Evolutionary conservation across 345 rosid species (phyloP).

Genomic region (Balakata baccata): DNA sequence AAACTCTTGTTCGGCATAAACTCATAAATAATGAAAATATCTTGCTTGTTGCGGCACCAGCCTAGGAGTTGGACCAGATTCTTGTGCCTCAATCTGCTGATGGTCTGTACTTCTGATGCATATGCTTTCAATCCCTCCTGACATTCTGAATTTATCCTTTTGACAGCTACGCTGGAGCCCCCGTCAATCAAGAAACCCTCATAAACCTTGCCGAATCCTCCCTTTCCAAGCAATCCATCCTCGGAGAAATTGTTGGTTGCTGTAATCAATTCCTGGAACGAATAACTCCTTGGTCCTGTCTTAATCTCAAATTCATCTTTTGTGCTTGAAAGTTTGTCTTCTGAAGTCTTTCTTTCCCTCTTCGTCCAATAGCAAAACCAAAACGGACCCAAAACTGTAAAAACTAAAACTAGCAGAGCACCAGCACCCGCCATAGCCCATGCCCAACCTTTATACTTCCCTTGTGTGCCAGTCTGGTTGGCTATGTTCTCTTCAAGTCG

Average conservation of each 20-base stretch:
- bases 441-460: background rate
- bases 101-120: constrained; percentile 20
- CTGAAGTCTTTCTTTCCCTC: background rate
- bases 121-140: constrained; percentile 25
- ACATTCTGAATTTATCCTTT: constrained; percentile 9
- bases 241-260: constrained; percentile 28
- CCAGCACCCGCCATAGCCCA: background rate
- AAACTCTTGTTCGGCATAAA: constrained; percentile 33
- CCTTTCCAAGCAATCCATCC: constrained; percentile 24
- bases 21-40: constrained; percentile 32
- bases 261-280: constrained; percentile 17
- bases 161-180: constrained; percentile 12
- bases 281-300: constrained; percentile 27
- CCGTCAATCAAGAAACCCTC: constrained; percentile 7
- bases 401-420: background rate
- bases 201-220: constrained; percentile 33
- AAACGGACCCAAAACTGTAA: background rate
- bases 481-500: background rate
- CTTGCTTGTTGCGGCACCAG: constrained; percentile 32
- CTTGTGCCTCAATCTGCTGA: constrained; percentile 35
- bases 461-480: background rate
- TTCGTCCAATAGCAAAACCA: background rate
- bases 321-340: background rate
- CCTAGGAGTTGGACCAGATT: constrained; percentile 35
- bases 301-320: constrained; percentile 16